Conservation (phyloP, 1,139 yeast genomes). For the Blastobotrys malaysiensis region DNA sequence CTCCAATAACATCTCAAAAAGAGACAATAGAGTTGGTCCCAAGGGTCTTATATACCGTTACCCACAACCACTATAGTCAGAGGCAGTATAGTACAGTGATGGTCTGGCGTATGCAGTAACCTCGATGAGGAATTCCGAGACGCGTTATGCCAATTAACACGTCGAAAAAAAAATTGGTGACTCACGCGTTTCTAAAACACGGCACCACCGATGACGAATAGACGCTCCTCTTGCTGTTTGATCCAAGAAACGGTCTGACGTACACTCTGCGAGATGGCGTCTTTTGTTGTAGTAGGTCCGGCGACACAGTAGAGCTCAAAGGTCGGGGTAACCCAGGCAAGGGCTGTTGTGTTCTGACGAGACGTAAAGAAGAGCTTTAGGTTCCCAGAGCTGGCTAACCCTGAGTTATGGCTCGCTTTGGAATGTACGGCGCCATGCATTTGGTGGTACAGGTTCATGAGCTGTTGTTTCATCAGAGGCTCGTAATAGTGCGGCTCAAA, state of each 20-base stretch:
- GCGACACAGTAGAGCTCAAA: conserved; percentile 53
- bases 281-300: conserved; percentile 43
- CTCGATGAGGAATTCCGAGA: not conserved
- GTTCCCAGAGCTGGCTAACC: conserved; percentile 3
- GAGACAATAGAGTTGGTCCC: no score
- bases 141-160: not conserved
- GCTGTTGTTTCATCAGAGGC: conserved; percentile 29
- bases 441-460: conserved; percentile 41
- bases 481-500: conserved; percentile 31
- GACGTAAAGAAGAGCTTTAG: conserved; percentile 32
- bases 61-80: no score
- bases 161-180: not conserved
- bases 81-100: not conserved
- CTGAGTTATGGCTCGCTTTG: conserved; percentile 17
- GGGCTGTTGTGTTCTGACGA: conserved; percentile 40
- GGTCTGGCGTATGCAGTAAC: not conserved
- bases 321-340: conserved; percentile 52
- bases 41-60: no score
- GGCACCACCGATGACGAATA: conserved; percentile 62
- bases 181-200: conserved; percentile 29
- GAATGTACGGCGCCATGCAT: conserved; percentile 37
- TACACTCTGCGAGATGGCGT: conserved; percentile 47
- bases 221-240: conserved; percentile 47
- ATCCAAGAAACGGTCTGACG: conserved; percentile 54
- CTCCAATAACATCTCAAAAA: not conserved